Conservation (phyloP, 2,329 filamentous ascomycete genomes). For the Raffaelea albimanens region DNA sequence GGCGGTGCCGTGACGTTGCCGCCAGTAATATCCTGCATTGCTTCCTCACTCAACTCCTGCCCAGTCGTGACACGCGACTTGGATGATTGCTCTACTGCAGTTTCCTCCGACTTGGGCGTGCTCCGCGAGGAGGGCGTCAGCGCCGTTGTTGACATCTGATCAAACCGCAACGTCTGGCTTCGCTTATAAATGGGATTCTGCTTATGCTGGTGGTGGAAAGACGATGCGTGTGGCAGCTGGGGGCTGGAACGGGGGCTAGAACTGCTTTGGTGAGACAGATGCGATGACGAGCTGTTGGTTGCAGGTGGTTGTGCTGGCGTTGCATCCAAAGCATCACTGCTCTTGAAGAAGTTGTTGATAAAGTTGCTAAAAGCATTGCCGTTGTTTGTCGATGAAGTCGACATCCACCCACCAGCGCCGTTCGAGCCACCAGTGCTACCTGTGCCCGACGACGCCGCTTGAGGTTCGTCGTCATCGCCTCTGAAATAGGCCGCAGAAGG, state of each 20-base stretch:
- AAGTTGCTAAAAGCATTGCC: slow-evolving; percentile 54
- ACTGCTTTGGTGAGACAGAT: neutral
- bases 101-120: slow-evolving; percentile 13
- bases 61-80: slow-evolving; percentile 38
- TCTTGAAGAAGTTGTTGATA: slow-evolving; percentile 43
- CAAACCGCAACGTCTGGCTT: slow-evolving; percentile 60
- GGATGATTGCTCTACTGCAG: slow-evolving; percentile 9
- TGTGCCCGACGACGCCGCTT: too few relatives aligned
- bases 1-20: slow-evolving; percentile 61
- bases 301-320: slow-evolving; percentile 35
- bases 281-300: neutral
- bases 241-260: neutral
- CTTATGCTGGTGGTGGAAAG: slow-evolving; percentile 30
- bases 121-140: too few relatives aligned
- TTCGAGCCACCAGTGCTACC: neutral
- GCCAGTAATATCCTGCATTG: slow-evolving; percentile 17
- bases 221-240: neutral
- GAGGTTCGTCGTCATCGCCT: slow-evolving; percentile 10
- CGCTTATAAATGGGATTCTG: slow-evolving; percentile 64
- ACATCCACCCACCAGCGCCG: slow-evolving; percentile 16
- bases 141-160: slow-evolving; percentile 20
- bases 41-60: slow-evolving; percentile 28
- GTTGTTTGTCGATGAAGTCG: slow-evolving; percentile 27
- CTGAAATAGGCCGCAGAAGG: slow-evolving; percentile 16
- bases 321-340: slow-evolving; percentile 27